Conservation (phyloP, 495 filamentous ascomycete genomes). For the Evansstolkia leycettana region DNA sequence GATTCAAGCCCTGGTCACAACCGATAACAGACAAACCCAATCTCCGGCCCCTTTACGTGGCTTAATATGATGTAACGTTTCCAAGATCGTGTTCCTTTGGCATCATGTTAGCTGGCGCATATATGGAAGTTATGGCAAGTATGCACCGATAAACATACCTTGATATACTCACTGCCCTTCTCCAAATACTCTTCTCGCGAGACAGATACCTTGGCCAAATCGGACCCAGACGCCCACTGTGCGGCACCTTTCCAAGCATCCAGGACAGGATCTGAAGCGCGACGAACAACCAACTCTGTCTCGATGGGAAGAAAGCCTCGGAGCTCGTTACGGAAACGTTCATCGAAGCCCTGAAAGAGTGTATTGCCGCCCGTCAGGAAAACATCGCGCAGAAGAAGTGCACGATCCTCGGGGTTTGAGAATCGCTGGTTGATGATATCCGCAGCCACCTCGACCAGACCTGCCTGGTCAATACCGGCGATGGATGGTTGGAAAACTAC, state of each 20-base stretch:
- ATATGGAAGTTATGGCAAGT: not conserved
- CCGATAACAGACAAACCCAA: no score
- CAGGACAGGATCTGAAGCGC: slow-evolving; percentile 58
- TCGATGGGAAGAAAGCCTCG: slow-evolving; percentile 58
- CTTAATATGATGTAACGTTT: slow-evolving; percentile 39
- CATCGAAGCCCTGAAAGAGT: slow-evolving; percentile 75
- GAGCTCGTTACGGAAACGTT: slow-evolving; percentile 62
- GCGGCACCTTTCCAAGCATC: slow-evolving; percentile 93
- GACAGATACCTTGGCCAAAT: slow-evolving; percentile 31
- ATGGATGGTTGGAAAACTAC: slow-evolving; percentile 93
- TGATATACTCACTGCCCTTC: slow-evolving; percentile 76
- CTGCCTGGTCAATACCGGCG: slow-evolving; percentile 89
- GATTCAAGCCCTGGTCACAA: no score
- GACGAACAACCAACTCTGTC: slow-evolving; percentile 49
- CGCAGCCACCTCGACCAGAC: slow-evolving; percentile 77
- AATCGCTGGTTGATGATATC: slow-evolving; percentile 77
- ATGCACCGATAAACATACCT: slow-evolving; percentile 40
- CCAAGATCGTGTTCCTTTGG: slow-evolving; percentile 72
- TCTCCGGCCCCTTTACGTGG: no score
- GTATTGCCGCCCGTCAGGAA: slow-evolving; percentile 94
- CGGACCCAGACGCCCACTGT: slow-evolving; percentile 47
- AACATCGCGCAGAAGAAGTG: slow-evolving; percentile 65
- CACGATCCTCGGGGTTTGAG: slow-evolving; percentile 38
- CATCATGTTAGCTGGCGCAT: slow-evolving; percentile 4
- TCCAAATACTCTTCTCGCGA: slow-evolving; percentile 70